A percentile compares a stretch with the other conserved stretches of the same genome.
Conservation (phyloP, 2,329 filamentous ascomycete genomes). For the Spiromastix sp. region DNA sequence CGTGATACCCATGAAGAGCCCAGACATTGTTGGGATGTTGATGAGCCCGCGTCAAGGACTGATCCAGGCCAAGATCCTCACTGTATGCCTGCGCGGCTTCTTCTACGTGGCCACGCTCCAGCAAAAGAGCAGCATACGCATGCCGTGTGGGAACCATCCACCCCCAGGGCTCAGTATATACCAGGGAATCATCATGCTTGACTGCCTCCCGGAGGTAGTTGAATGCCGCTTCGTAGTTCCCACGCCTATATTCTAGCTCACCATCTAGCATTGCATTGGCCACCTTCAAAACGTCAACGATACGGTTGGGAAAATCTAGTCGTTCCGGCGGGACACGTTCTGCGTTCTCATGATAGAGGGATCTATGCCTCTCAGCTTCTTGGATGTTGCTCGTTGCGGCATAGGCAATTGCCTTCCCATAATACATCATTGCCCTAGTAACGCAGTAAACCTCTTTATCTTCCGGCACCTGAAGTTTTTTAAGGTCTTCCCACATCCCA, state of each 20-base stretch:
- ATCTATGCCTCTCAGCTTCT: conserved; percentile 33
- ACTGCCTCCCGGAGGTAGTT: conserved; percentile 48
- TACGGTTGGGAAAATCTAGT: conserved; percentile 59
- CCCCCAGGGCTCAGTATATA: conserved; percentile 66
- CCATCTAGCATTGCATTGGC: conserved; percentile 58
- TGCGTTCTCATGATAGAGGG: conserved; percentile 42
- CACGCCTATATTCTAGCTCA: conserved; percentile 59
- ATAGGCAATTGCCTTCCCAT: conserved; percentile 57
- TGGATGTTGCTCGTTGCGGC: conserved; percentile 48
- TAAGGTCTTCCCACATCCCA: too few relatives aligned
- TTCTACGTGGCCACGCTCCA: conserved; percentile 53
- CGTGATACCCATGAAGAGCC: conserved; percentile 60
- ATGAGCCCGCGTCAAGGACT: conserved; percentile 51
- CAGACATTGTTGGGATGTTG: conserved; percentile 63
- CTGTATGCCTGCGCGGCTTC: conserved; percentile 49
- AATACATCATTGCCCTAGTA: conserved; percentile 58
- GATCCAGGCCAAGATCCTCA: conserved; percentile 51
- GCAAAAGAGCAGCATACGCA: conserved; percentile 57
- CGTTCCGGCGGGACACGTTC: conserved; percentile 47
- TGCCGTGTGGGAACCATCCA: conserved; percentile 70
- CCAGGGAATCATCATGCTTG: conserved; percentile 50
- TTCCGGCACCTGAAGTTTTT: too few relatives aligned
- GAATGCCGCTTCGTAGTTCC: conserved; percentile 50
- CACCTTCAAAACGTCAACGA: conserved; percentile 52
- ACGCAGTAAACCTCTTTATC: conserved; percentile 58